Percentiles rank a stretch among this genome's conserved stretches.
These are phyloP conservation scores for Nakazawaea laoshanensis DNA, from an alignment of 805 yeast species.

Conservation along the genomic window DNA sequence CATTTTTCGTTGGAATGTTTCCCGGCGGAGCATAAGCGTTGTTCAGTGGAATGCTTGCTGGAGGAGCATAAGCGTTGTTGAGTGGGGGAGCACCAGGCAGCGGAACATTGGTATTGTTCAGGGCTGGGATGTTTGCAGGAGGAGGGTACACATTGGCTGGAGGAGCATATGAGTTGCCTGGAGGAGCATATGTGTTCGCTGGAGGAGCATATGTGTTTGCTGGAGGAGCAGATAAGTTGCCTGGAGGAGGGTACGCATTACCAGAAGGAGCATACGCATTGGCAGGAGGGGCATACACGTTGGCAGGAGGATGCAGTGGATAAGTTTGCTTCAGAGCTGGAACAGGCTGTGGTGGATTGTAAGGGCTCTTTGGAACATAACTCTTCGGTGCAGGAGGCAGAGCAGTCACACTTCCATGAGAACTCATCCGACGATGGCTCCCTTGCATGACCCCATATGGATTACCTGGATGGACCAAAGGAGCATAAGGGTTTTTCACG, in stretches of 20 bases:
- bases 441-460: too few relatives aligned
- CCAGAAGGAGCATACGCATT: background rate
- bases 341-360: too few relatives aligned
- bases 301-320: too few relatives aligned
- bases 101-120: background rate
- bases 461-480: slow-evolving; percentile 2
- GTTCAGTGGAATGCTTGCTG: too few relatives aligned
- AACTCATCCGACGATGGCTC: background rate
- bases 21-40: too few relatives aligned
- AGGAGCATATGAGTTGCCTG: slow-evolving; percentile 2
- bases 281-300: too few relatives aligned
- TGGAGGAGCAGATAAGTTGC: slow-evolving; percentile 2
- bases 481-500: slow-evolving; percentile 9
- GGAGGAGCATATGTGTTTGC: slow-evolving; percentile 2
- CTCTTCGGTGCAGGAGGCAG: too few relatives aligned
- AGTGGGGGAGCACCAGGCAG: too few relatives aligned
- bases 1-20: slow-evolving; percentile 1
- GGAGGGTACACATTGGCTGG: background rate
- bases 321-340: too few relatives aligned
- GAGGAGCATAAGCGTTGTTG: too few relatives aligned
- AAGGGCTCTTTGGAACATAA: too few relatives aligned
- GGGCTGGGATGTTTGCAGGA: background rate
- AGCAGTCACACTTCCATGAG: too few relatives aligned
- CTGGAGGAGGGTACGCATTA: background rate
- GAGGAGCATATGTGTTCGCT: background rate